Conservation (phyloP, 2,329 filamentous ascomycete species). For the Thielaviopsis punctulata region DNA sequence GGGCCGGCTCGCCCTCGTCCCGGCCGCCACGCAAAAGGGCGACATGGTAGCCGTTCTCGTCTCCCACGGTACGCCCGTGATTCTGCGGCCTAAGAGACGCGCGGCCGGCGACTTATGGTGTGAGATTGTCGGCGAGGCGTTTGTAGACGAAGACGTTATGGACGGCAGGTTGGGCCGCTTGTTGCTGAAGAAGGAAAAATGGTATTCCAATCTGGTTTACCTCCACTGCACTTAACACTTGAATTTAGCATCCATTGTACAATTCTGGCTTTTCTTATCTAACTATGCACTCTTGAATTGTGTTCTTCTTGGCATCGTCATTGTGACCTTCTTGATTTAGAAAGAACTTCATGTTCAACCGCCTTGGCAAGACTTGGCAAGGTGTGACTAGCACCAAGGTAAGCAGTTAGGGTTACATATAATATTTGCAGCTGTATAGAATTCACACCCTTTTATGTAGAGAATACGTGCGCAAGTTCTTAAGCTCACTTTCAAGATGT, state of each 20-base stretch:
- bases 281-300: background rate
- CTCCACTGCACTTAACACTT: conserved; percentile 4
- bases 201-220: conserved; percentile 6
- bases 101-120: conserved; percentile 8
- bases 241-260: no score
- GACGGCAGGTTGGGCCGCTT: conserved; percentile 3
- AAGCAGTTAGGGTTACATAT: no score
- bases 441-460: no score
- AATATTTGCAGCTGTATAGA: no score
- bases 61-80: conserved; percentile 8
- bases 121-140: conserved; percentile 11
- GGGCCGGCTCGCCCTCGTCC: conserved; percentile 8
- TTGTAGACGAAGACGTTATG: conserved; percentile 11
- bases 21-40: conserved; percentile 10
- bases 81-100: conserved; percentile 3
- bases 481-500: no score
- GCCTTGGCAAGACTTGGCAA: background rate
- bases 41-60: conserved; percentile 6
- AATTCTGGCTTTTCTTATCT: background rate
- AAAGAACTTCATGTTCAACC: background rate
- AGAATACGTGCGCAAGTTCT: no score
- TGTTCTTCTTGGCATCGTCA: background rate
- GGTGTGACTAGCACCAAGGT: no score
- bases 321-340: background rate
- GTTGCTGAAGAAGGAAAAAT: conserved; percentile 9